phyloP scores from a whole-genome alignment of 805 yeast species.

The Candida oleophila region DNA sequence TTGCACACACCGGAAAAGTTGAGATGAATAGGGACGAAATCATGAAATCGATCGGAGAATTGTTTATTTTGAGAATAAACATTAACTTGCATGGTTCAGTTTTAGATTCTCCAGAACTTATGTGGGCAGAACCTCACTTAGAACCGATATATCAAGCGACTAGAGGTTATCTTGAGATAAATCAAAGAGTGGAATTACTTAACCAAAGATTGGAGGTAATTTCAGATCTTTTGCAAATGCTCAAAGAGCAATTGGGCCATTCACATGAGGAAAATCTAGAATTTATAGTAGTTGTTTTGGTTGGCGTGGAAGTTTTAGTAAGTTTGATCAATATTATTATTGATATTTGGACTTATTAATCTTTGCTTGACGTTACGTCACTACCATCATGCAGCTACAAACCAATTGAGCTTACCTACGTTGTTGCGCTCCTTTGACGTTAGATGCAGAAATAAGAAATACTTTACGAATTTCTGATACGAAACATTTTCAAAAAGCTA shows the following conservation, averaged over 20 bases:
- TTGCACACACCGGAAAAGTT: conserved; percentile 92
- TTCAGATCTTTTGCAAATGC: conserved; percentile 89
- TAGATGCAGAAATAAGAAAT: too few relatives aligned
- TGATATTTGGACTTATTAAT: conserved; percentile 43
- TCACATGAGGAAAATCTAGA: conserved; percentile 89
- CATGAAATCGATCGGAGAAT: conserved; percentile 96
- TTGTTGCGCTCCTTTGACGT: too few relatives aligned
- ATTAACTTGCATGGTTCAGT: conserved; percentile 85
- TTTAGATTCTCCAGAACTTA: conserved; percentile 92
- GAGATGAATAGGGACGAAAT: conserved; percentile 92
- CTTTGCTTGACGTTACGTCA: too few relatives aligned
- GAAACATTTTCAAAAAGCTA: too few relatives aligned
- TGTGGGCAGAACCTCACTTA: conserved; percentile 98
- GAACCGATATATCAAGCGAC: conserved; percentile 98
- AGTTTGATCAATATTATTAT: conserved; percentile 78
- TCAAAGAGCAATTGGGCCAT: conserved; percentile 95
- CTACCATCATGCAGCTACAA: too few relatives aligned
- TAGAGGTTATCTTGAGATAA: conserved; percentile 91
- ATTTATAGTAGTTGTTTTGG: conserved; percentile 83
- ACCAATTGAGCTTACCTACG: too few relatives aligned
- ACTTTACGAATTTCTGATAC: too few relatives aligned
- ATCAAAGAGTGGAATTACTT: conserved; percentile 84
- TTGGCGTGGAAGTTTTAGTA: conserved; percentile 88
- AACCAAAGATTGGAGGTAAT: conserved; percentile 94
- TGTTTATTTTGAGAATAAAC: conserved; percentile 82